Conservation (phyloP, 2,329 filamentous ascomycete genomes). For the Aspergillus pseudoglaucus region DNA sequence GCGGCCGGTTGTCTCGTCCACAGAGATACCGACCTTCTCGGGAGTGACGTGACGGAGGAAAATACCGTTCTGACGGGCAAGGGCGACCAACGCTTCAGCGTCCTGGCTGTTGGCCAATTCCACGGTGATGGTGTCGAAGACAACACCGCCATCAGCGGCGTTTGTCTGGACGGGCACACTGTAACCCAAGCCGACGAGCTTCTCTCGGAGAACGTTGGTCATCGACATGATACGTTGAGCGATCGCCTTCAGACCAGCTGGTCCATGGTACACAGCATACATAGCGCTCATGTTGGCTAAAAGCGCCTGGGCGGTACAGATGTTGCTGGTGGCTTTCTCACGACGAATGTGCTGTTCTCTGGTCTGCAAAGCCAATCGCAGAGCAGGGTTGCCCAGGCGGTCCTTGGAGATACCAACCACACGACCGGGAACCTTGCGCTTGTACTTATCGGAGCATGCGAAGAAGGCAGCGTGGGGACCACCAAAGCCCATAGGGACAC, state of each 20-base stretch:
- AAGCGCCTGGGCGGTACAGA: conserved; percentile 90
- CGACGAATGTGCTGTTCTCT: conserved; percentile 92
- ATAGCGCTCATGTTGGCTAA: conserved; percentile 94
- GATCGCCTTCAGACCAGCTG: conserved; percentile 72
- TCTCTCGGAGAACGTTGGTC: conserved; percentile 62
- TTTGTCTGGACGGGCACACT: conserved; percentile 55
- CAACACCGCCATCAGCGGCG: conserved; percentile 49
- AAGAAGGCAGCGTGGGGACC: conserved; percentile 98
- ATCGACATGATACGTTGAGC: conserved; percentile 69
- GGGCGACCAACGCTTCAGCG: conserved; percentile 45
- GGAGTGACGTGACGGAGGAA: conserved; percentile 59
- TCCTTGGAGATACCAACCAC: conserved; percentile 90
- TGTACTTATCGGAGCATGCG: conserved; percentile 81
- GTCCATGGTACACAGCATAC: conserved; percentile 91
- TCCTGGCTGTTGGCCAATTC: conserved; percentile 48
- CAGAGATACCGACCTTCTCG: conserved; percentile 62
- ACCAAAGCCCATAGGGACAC: conserved; percentile 85
- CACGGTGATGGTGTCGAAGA: conserved; percentile 78
- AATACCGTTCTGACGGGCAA: conserved; percentile 48
- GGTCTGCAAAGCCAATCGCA: conserved; percentile 81
- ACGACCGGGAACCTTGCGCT: conserved; percentile 88
- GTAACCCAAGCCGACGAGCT: conserved; percentile 58
- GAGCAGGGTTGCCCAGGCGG: conserved; percentile 70
- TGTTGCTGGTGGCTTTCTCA: conserved; percentile 96
- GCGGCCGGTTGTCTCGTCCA: conserved; percentile 66